Evolutionary conservation across 164 flowering plant species (phyloP), one percentile per base, ranked within the genome.

Genomic region (Nelumbo lutea): DNA sequence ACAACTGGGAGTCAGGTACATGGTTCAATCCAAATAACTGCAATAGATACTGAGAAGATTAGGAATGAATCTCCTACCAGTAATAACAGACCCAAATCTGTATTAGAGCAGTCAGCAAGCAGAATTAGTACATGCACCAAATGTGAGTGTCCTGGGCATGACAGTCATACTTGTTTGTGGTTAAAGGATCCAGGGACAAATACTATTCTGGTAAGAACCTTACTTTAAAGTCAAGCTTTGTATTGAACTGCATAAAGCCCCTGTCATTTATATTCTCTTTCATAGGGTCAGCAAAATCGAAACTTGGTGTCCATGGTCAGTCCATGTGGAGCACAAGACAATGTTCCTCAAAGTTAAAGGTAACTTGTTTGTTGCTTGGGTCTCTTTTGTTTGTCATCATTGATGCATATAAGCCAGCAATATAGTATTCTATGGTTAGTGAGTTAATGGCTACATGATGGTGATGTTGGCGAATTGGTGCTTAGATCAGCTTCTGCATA

Each of bases 111-210:
- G 42, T 63, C 75, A 55, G 64, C 72, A 48, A 75, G 47, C 59
- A 65, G 70, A 66, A 69, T 67, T 57, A 57, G 57, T 14, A 60
- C 64, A 40, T 75, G 76, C 51, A 64, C 70, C 14, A 76, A 67
- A 55, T 79, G 81, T 42, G 70, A 67, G 55, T 70, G 79, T 62
- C 75, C 81, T 7, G 79, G 75, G 56, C 79, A 75, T 46, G 78
- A 70, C 57, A 64, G 76, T 75, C 60, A 8, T 56, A 41, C 62
- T 67, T 79, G 78, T 72, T 70, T 67, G 65, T 75, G 77, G 75
- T 65, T 70, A 73, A 79, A 79, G 70, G 77, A 79, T 67, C 53
- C 66, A n/a, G 53, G 67, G 42, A 62, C 56, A 15, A 40, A 57
- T 55, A 40, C 68, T 13, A 45, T 11, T 50, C 10, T 52, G 77